Evolutionary conservation across 495 filamentous ascomycete genomes (phyloP), one percentile per base, ranked within the genome.

Genomic region (Acidomyces sp.): DNA sequence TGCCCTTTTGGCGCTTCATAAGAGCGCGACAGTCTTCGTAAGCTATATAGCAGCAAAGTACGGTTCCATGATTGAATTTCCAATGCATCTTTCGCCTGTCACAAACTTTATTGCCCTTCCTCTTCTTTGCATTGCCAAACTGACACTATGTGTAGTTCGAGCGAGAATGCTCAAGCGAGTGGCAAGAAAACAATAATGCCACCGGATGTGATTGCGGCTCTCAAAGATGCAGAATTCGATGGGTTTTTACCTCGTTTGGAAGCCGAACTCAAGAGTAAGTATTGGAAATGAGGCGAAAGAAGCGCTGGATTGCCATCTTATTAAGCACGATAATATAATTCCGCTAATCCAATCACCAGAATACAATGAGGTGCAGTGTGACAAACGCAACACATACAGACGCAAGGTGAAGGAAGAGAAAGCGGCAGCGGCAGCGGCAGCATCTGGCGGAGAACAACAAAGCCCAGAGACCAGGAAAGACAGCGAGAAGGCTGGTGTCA

Each of bases 1-100:
- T 61, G 90, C 90, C 3, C 71, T 94, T 26, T 55, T 90, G 20
- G 90, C 92, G 0, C 75, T 97, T 58, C 82, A 80, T 46, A 95
- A 96, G 65, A 80, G 82, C 40, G 85, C 88, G 3, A 93, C 85
- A 2, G 85, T 97, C 0, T 97, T 97, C 57, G 76, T 96, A 22
- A 95, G 75, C 55, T 87, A 94, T 58, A 63, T 97, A 20, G 79
- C 83, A 29, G 73, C 77, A 45, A 70, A 78, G 87, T 96, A 77
- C 40, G 78, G n/a, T 64, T 4, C 20, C 26, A 13, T 41, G 0
- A 15, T 29, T 9, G 9, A 9, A 29, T 29, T 29, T 29, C 26
- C 9, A 9, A 9, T 9, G 22, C 19, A 30, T 36, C 6, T 12
- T 16, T 36, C 13, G 3, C 20, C 4, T 17, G n/a, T 32, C 16